Conservation (phyloP, 768 basidiomycete species). For the Suillus alpinus region DNA sequence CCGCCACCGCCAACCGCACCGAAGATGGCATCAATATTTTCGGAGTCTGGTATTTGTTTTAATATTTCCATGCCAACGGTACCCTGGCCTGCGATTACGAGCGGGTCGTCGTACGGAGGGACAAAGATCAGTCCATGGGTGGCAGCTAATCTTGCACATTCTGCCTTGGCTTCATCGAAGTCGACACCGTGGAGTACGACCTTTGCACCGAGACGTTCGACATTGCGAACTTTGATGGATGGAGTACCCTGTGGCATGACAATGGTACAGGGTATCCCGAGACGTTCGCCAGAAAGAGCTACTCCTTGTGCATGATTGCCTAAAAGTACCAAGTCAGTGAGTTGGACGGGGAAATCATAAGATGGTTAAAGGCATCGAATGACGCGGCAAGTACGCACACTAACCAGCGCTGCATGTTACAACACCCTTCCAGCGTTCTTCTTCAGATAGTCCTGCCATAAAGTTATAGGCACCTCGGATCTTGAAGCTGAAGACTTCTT, state of each 20-base stretch:
- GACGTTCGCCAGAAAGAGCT: conserved; percentile 85
- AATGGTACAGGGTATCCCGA: conserved; percentile 95
- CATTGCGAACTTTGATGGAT: conserved; percentile 93
- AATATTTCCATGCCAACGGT: conserved; percentile 94
- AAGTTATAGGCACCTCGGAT: conserved; percentile 98
- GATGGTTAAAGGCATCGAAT: conserved; percentile 5
- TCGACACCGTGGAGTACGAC: conserved; percentile 89
- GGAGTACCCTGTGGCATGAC: conserved; percentile 97
- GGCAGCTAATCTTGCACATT: conserved; percentile 83
- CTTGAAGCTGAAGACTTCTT: conserved; percentile 98
- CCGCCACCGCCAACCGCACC: conserved; percentile 94
- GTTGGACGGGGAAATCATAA: not conserved
- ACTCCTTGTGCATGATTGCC: conserved; percentile 99
- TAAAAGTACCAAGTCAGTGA: conserved; percentile 28
- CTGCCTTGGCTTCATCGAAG: conserved; percentile 94
- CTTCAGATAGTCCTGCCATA: conserved; percentile 84
- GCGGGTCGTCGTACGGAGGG: conserved; percentile 95
- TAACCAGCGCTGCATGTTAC: conserved; percentile 97
- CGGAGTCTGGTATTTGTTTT: conserved; percentile 78
- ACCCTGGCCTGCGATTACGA: conserved; percentile 96
- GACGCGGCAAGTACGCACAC: conserved; percentile 48
- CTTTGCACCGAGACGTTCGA: conserved; percentile 91
- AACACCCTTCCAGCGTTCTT: conserved; percentile 96
- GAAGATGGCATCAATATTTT: conserved; percentile 81
- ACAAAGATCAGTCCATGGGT: conserved; percentile 82